Base-by-base conservation (phyloP, 176 grass and related monocot species). In the Triticum timopheevii region DNA sequence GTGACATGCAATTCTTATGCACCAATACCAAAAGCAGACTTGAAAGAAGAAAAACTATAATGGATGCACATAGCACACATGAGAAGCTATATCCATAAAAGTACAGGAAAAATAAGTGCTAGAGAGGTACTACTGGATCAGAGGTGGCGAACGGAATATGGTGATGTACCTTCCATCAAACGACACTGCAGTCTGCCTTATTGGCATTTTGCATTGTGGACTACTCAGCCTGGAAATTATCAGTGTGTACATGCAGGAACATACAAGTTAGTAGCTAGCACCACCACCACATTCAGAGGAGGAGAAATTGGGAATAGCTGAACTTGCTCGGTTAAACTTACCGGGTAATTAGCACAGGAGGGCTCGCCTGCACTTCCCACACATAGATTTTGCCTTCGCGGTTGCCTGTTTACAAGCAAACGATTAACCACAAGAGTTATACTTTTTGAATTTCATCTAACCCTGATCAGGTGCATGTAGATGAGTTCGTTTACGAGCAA, bases 361-460 rank as follows among this genome's bases (percentile, higher is more conserved):
- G 97, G 84, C 87, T 94, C 23, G 94, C 80, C 61, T 99, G 92
- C 83, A 99, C 90, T 83, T 99, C 92, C 94, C 94, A 99, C 25
- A 99, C 90, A 75, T 82, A 99, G 38, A 94, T 87, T 86, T 99
- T 96, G 22, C 97, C 97, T 87, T 99, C 97, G 80, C 92, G 89
- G 54, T 93, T 99, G n/a, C 97, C 92, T 96, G 33, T 86, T 86
- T 83, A 80, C 65, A 9, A 85, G 63, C 8, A 31, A 52, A 50
- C 61, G 13, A 20, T 78, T 73, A 86, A 38, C 64, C 49, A 75
- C 50, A 39, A 45, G 13, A 16, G 63, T 7, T 52, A 1, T 45
- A 61, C 40, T 62, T 20, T 23, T 23, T 15, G n/a, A 77, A 20
- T 24, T 19, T 42, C 12, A 47, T 63, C 22, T 2, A 39, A 45